Base-by-base conservation (phyloP, 352 stramenopile species). In the Globisporangium heterothallicum region DNA sequence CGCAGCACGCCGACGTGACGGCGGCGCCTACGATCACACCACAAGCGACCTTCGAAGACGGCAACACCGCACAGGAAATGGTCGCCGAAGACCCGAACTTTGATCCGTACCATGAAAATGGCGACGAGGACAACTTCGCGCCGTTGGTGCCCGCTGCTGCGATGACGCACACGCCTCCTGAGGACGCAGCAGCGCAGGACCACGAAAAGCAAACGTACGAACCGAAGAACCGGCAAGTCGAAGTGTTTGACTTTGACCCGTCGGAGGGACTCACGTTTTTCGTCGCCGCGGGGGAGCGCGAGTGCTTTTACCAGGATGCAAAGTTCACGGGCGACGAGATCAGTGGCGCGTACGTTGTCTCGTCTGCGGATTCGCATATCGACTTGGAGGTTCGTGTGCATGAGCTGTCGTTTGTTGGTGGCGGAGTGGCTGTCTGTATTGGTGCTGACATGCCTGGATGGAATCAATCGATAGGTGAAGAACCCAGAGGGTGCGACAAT, bases 201-300 rank as follows among this genome's bases (percentile, higher is more conserved):
- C 47, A n/a, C 6, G 38, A 38, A 27, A 40, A 45, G 32, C 43
- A 49, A 24, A 56, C 63, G 13, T 74, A 85, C 29, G 56, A 77
- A 32, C 63, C 63, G 2, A 72, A 70, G 43, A 54, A 61, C 34
- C 72, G 68, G 49, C 61, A 71, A 3, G 64, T 88, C 12, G 75
- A 86, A 53, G 61, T 59, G 14, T 92, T 89, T 42, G 81, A 92
- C 62, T 92, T 92, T 50, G 81, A 92, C 44, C 81, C 81, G 53
- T 89, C 78, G 53, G 78, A 92, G 49, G 81, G 81, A 1, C 57
- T 92, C 42, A 89, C 78, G 21, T 92, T 92, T 67, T 85, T 69
- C 53, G 76, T 92, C 44, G 64, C 55, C 12, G 58, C 60, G 22
- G 34, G 54, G 26, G 63, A 66, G 24, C 58, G 65, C 36, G 64